Base-by-base conservation (phyloP, 495 filamentous ascomycete genomes). In the Xylaria telfairii region DNA sequence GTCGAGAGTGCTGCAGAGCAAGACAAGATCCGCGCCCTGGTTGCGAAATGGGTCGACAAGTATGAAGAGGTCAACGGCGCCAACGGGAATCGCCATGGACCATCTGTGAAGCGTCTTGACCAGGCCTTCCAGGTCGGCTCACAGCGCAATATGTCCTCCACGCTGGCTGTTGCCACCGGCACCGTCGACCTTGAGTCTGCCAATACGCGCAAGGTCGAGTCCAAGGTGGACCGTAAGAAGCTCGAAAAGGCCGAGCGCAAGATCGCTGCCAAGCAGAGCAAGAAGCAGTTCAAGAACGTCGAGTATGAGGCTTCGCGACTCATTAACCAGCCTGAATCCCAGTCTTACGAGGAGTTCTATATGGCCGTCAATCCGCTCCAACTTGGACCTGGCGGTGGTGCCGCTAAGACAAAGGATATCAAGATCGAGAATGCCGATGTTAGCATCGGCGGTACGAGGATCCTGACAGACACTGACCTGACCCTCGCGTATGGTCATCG, bases 321-420 rank as follows among this genome's bases (percentile, higher is more conserved):
- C 71, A 86, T 99, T 73, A 91, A 94, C 80, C 89, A 93, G 79
- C 86, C 92, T 4, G 89, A 92, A 72, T 84, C 94, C n/a, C 91
- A 97, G 87, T 93, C 93, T 4, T 99, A 99, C 80, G 96, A 99
- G 79, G 96, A 99, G 78, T 98, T 99, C 84, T 99, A 94, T 86
- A 98, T 99, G 96, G 89, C 92, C 49, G 96, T 99, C 84, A 99
- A 99, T 79, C 96, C 96, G 49, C 85, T 99, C 51, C 96, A 97
- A 75, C 74, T 98, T 71, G 95, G 93, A 54, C 82, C 88, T n/a
- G 83, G 80, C 42, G 74, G 84, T 65, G 81, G 82, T 53, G 76
- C 81, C 46, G 90, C 91, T 72, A 98, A 98, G 91, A 97, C 95
- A 80, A 99, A 99, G 86, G 96, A 99, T 80, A 96, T 99, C 85